Conservation (phyloP, 2,329 filamentous ascomycete genomes). For the Botrytis squamosa region DNA sequence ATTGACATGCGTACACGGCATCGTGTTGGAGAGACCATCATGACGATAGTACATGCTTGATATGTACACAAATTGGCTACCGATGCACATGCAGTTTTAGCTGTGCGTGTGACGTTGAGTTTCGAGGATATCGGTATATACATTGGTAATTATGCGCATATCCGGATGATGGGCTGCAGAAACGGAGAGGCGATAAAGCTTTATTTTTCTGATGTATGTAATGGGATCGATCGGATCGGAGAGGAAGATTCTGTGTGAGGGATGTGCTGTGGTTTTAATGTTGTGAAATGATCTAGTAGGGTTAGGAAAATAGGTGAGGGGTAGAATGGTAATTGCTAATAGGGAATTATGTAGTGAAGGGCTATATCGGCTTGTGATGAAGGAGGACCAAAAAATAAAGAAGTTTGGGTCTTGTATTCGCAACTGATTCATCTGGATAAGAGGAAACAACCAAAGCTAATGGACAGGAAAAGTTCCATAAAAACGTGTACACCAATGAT, state of each 20-base stretch:
- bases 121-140: neutral
- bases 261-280: conserved; percentile 6
- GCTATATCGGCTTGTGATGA: neutral
- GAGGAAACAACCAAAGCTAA: neutral
- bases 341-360: neutral
- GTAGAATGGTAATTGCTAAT: neutral
- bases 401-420: neutral
- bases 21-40: neutral
- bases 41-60: neutral
- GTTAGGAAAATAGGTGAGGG: conserved; percentile 3
- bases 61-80: neutral
- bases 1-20: neutral
- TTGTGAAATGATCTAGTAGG: neutral
- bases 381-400: neutral
- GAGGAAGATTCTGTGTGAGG: conserved; percentile 14
- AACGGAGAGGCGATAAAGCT: conserved; percentile 10
- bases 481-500: neutral
- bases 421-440: neutral
- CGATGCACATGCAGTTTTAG: neutral
- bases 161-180: conserved; percentile 11
- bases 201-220: conserved; percentile 11
- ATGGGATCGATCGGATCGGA: conserved; percentile 22
- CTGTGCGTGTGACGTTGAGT: conserved; percentile 9
- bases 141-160: neutral
- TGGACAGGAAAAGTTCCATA: neutral